Conservation (phyloP, 306 rosid genomes). For the Inga laurina region DNA sequence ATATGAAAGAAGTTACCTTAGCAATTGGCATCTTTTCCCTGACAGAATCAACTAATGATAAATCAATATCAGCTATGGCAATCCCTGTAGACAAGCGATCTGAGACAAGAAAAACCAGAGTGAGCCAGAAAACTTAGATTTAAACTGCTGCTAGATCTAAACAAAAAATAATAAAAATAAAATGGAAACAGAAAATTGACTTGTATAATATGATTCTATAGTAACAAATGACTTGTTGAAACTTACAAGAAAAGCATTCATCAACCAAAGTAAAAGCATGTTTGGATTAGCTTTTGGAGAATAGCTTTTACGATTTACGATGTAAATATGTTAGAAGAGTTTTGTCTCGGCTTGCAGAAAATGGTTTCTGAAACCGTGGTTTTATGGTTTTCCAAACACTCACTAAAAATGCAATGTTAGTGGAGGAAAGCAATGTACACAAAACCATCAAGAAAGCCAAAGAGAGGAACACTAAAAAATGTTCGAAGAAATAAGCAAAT, state of each 20-base stretch:
- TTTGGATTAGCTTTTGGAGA: too few species aligned
- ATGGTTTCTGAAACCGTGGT: too few species aligned
- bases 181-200: background rate
- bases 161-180: background rate
- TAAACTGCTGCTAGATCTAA: background rate
- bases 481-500: background rate
- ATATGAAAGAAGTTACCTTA: slow-evolving; percentile 48
- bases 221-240: background rate
- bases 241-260: background rate
- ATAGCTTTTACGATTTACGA: too few species aligned
- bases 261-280: background rate
- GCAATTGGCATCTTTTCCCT: slow-evolving; percentile 88
- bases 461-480: background rate
- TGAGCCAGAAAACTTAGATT: slow-evolving; percentile 12
- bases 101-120: slow-evolving; percentile 42
- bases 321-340: too few species aligned
- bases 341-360: too few species aligned
- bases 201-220: background rate
- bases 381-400: too few species aligned
- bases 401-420: background rate
- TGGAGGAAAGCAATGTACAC: background rate
- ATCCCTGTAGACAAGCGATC: slow-evolving; percentile 86
- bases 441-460: slow-evolving; percentile 25
- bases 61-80: slow-evolving; percentile 79
- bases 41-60: slow-evolving; percentile 69